Evolutionary conservation across 768 basidiomycete genomes (phyloP), one percentile per base, ranked within the genome.

Genomic region (Pleurotus djamor): DNA sequence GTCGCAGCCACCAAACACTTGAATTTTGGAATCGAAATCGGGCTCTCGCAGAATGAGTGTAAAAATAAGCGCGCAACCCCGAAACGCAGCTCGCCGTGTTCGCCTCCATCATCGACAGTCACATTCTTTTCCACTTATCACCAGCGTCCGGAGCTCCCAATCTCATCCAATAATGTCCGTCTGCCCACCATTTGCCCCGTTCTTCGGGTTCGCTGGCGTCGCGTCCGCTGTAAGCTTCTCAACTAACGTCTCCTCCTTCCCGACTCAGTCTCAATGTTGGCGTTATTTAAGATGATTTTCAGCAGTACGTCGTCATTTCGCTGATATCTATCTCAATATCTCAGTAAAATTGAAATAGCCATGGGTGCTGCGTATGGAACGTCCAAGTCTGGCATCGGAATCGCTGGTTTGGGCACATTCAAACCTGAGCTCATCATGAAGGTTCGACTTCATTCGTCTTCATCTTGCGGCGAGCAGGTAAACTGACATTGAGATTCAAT

Each of bases 341-440:
- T 63, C 28, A 60, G 58, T 14, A 44, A 43, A 7, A 16, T 54
- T 55, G 64, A 44, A 60, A 59, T 69, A 92, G 96, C 96, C 60
- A 77, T 96, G 43, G 97, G 96, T 61, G 96, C 97, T 62, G 96
- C 97, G 2, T 93, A 92, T 72, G 96, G 96, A 34, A 99, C 96
- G 0, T 87, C 95, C 32, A 99, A 99, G 74, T 84, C 96, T 38
- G 97, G 97, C 13, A 97, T 99, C 65, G 96, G 96, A 21, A 98
- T 98, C 68, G 88, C 97, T 59, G 96, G 97, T 32, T 77, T 98
- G 59, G 96, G 95, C 57, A 86, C 88, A 51, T 96, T 98, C 77
- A 88, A 84, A 68, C 97, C 97, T 62, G 97, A 99, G 69, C 82
- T 98, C 65, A 93, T 99, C 71, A 99, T 99, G 97, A 98, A 94